Evolutionary conservation across 441 rosid genomes (phyloP), one percentile per base, ranked within the genome.

Genomic region (Aleurites moluccanus): DNA sequence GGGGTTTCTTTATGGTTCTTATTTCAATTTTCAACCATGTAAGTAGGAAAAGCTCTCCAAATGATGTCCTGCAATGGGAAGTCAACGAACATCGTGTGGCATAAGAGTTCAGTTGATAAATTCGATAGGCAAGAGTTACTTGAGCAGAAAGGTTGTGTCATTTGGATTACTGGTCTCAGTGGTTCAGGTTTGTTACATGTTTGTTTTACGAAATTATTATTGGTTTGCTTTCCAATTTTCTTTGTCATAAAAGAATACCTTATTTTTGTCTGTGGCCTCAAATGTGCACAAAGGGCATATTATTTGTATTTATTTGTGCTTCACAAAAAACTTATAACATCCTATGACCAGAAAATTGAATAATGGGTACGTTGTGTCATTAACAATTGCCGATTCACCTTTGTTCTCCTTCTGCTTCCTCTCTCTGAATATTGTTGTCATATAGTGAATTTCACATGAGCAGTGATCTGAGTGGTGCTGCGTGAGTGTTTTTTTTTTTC

Each of bases 131-230:
- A 91, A 72, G 80, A 80, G 80, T 78, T 95, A 65, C 86, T 95
- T 27, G 70, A 91, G 75, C 99, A 95, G 78, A 90, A 90, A 81
- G 97, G 98, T 35, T 93, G 97, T 80, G 97, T 95, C 67, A 85
- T 95, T 61, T 95, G 99, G 99, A 91, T 95, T 78, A 95, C 99
- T 5, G 99, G 98, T 50, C 95, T 95, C 53, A 95, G 99, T 56
- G 98, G 98, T 78, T 93, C 98, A 86, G 99, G 97, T 95, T 81
- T 78, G 67, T 74, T 63, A 56, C 13, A 20, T 57, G 8, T 53
- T 53, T 0, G 14, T 38, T 69, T 30, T n/a, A 8, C 21, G 30
- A 42, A 21, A 47, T 69, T 13, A 33, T 28, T 30, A 18, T 35
- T n/a, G n/a, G 18, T 33, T 53, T 72, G 44, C 60, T 56, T 27